Conservation (phyloP, 345 rosid species). For the Bruguiera parviflora region DNA sequence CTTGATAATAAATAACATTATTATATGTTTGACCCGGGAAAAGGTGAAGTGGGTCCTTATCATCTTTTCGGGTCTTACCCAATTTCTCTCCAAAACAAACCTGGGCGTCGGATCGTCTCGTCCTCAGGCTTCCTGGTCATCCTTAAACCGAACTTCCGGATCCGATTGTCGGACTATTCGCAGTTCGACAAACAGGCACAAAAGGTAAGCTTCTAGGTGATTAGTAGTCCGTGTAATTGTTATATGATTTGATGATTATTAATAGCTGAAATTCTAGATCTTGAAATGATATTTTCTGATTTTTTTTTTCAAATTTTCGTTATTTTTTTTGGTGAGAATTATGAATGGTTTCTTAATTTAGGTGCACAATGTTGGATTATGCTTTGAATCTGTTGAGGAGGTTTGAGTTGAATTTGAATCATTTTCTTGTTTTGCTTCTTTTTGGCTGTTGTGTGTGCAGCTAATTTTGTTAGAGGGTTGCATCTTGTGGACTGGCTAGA, state of each 20-base stretch:
- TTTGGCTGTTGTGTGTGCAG: too few species aligned
- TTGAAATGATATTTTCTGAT: background rate
- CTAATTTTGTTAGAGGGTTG: too few species aligned
- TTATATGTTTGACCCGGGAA: too few species aligned
- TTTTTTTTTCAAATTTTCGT: too few species aligned
- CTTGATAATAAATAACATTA: too few species aligned
- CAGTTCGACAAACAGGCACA: background rate
- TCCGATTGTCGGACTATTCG: constrained; percentile 53
- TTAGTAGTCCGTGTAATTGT: background rate
- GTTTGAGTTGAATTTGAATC: too few species aligned
- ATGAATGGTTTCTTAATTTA: too few species aligned
- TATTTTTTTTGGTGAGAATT: too few species aligned
- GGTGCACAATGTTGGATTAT: too few species aligned
- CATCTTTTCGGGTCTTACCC: constrained; percentile 17
- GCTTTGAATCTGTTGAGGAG: too few species aligned
- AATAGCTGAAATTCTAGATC: background rate
- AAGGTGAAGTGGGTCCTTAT: background rate
- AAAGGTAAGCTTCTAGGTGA: constrained; percentile 2
- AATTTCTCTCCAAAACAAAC: constrained; percentile 12
- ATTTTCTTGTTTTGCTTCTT: too few species aligned
- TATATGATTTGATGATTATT: background rate
- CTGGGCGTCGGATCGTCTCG: constrained; percentile 28
- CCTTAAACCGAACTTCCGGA: constrained; percentile 38
- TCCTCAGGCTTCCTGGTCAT: constrained; percentile 5
- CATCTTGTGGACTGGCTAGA: too few species aligned